Evolutionary conservation across 805 yeast species (phyloP).

Genomic region (Candida ponderosae): DNA sequence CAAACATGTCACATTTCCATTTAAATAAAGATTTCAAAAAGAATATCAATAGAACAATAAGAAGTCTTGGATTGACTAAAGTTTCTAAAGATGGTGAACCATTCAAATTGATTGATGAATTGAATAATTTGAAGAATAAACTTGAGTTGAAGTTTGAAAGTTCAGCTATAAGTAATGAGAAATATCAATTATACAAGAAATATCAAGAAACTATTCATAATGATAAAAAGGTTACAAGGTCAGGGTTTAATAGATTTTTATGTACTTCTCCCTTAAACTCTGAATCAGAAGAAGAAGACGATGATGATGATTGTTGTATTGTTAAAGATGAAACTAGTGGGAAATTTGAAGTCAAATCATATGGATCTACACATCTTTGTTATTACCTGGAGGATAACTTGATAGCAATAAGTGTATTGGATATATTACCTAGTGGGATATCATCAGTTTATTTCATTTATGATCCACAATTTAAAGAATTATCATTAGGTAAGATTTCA

Average conservation of each 20-base stretch:
- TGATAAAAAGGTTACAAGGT: constrained; percentile 41
- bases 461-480: constrained; percentile 69
- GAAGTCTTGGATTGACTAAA: constrained; percentile 1
- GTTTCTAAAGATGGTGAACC: not conserved
- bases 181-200: constrained; percentile 51
- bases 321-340: constrained; percentile 1
- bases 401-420: constrained; percentile 71
- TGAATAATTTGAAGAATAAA: constrained; percentile 29
- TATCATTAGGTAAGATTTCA: constrained; percentile 71
- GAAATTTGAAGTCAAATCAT: constrained; percentile 10
- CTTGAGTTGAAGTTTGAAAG: constrained; percentile 44
- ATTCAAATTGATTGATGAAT: constrained; percentile 25
- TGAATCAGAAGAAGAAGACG: constrained; percentile 19
- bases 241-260: constrained; percentile 55
- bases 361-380: constrained; percentile 74
- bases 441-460: constrained; percentile 85
- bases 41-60: constrained; percentile 55
- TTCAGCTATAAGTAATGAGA: constrained; percentile 44
- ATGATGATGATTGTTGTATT: constrained; percentile 2
- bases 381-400: constrained; percentile 57
- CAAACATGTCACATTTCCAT: constrained; percentile 37
- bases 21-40: constrained; percentile 62
- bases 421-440: constrained; percentile 64
- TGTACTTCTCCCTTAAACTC: constrained; percentile 57
- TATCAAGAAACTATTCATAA: constrained; percentile 70